These are phyloP conservation scores for Dioscorea zingiberensis DNA, from an alignment of 106 monocot species.

Conservation along the genomic window DNA sequence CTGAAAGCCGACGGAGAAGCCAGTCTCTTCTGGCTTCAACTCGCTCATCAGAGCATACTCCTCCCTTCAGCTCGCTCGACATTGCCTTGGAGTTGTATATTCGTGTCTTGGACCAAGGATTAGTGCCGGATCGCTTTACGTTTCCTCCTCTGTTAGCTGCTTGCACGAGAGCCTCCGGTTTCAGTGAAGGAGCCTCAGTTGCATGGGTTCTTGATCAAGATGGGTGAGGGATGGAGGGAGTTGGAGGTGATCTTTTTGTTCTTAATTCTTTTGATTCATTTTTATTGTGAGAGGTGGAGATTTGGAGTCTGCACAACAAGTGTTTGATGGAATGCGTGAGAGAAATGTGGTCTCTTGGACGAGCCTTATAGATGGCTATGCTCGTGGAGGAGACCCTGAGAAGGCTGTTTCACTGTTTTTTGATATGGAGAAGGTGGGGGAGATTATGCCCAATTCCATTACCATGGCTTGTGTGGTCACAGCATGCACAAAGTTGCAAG, in stretches of 20 bases:
- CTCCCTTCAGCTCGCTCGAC: not conserved
- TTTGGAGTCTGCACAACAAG: slow-evolving; percentile 16
- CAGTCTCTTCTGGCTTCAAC: not conserved
- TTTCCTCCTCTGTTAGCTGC: slow-evolving; percentile 3
- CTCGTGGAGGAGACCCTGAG: slow-evolving; percentile 4
- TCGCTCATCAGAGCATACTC: slow-evolving; percentile 3
- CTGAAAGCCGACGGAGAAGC: not conserved
- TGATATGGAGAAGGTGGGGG: slow-evolving; percentile 18
- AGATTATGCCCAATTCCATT: slow-evolving; percentile 16
- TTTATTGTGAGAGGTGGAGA: slow-evolving; percentile 9
- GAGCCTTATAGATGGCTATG: slow-evolving; percentile 40
- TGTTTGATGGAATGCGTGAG: slow-evolving; percentile 33
- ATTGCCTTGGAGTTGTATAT: not conserved
- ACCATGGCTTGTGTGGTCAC: slow-evolving; percentile 35
- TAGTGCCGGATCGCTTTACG: slow-evolving; percentile 4
- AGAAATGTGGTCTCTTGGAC: slow-evolving; percentile 55
- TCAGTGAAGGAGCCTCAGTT: slow-evolving; percentile 5
- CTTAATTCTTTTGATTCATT: slow-evolving; percentile 8
- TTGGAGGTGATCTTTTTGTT: slow-evolving; percentile 4
- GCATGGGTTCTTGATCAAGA: slow-evolving; percentile 4
- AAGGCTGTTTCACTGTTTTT: slow-evolving; percentile 25
- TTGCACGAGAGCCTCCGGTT: not conserved
- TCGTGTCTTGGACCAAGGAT: not conserved
- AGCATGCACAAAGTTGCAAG: slow-evolving; percentile 30
- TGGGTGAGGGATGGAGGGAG: slow-evolving; percentile 2